A percentile compares a stretch with the other conserved stretches of the same genome.
These are phyloP conservation scores for Huntiella decipiens DNA, from an alignment of 2,329 filamentous ascomycete species.

Conservation along the genomic window DNA sequence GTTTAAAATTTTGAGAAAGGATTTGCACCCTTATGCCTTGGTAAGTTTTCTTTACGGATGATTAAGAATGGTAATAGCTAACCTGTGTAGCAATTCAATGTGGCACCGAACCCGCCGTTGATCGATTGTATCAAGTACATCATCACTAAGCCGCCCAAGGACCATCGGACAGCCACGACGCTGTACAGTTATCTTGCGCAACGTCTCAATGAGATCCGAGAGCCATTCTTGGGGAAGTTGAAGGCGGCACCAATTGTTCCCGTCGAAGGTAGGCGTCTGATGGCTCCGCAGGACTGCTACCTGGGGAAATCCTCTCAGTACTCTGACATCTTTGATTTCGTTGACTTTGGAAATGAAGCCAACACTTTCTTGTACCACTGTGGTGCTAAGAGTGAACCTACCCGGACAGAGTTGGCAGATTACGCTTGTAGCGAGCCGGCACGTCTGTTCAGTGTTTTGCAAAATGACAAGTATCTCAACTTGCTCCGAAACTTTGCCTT, in stretches of 20 bases:
- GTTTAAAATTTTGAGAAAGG: conserved; percentile 56
- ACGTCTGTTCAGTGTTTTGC: conserved; percentile 59
- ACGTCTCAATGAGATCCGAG: conserved; percentile 54
- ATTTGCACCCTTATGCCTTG: conserved; percentile 59
- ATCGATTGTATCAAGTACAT: conserved; percentile 56
- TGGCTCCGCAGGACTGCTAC: conserved; percentile 27
- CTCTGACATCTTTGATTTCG: conserved; percentile 87
- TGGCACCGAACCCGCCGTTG: conserved; percentile 64
- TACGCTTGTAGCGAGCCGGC: conserved; percentile 73
- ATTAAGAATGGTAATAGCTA: not conserved
- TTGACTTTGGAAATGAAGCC: conserved; percentile 75
- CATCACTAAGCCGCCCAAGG: conserved; percentile 50
- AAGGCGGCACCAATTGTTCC: conserved; percentile 54
- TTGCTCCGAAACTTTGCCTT: conserved; percentile 68
- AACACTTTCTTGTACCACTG: conserved; percentile 78
- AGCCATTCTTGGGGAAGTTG: conserved; percentile 39
- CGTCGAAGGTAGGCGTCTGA: conserved; percentile 20
- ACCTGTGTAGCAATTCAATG: conserved; percentile 50
- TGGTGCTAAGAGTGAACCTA: conserved; percentile 82
- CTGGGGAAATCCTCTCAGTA: conserved; percentile 54
- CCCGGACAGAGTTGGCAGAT: conserved; percentile 63
- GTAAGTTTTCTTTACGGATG: conserved; percentile 17
- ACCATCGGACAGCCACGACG: conserved; percentile 43
- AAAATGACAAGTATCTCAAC: conserved; percentile 72
- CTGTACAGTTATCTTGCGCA: conserved; percentile 72